Conservation (phyloP, 805 yeast genomes). For the Komagataella populi region DNA sequence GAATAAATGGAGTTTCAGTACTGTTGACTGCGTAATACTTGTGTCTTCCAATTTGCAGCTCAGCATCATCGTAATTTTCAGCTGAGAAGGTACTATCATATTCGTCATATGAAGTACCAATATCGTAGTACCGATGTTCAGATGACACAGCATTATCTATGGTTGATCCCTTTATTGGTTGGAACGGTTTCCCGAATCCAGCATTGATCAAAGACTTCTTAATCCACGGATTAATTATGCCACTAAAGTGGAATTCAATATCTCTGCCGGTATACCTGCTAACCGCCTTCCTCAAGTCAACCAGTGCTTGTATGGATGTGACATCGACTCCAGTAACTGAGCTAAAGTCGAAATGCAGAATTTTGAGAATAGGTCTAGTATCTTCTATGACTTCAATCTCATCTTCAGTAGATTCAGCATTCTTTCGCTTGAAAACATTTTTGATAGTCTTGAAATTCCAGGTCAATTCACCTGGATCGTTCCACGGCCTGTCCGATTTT, state of each 20-base stretch:
- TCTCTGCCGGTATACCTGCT: slow-evolving; percentile 66
- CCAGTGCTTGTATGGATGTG: slow-evolving; percentile 66
- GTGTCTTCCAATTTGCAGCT: slow-evolving; percentile 1
- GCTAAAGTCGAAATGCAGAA: slow-evolving; percentile 73
- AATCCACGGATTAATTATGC: slow-evolving; percentile 79
- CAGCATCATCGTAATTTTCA: slow-evolving; percentile 1
- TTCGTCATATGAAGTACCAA: neutral
- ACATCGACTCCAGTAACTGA: slow-evolving; percentile 66
- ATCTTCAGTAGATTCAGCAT: slow-evolving; percentile 5
- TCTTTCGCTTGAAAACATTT: slow-evolving; percentile 5
- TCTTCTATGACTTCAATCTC: slow-evolving; percentile 19
- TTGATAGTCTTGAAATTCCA: slow-evolving; percentile 5
- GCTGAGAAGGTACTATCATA: neutral
- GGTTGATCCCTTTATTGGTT: slow-evolving; percentile 18
- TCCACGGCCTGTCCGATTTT: slow-evolving; percentile 72
- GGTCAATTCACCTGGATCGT: slow-evolving; percentile 62
- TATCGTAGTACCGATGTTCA: slow-evolving; percentile 3
- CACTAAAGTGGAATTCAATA: slow-evolving; percentile 83
- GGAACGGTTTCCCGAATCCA: slow-evolving; percentile 46
- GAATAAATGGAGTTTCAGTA: slow-evolving; percentile 67
- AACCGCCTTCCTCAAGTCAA: slow-evolving; percentile 62
- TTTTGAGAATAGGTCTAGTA: slow-evolving; percentile 50
- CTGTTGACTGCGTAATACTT: slow-evolving; percentile 32
- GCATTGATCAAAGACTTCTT: slow-evolving; percentile 60
- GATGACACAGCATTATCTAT: slow-evolving; percentile 5